Evolutionary conservation across 202 grass and related monocot genomes (phyloP).

Genomic region (Setaria viridis): DNA sequence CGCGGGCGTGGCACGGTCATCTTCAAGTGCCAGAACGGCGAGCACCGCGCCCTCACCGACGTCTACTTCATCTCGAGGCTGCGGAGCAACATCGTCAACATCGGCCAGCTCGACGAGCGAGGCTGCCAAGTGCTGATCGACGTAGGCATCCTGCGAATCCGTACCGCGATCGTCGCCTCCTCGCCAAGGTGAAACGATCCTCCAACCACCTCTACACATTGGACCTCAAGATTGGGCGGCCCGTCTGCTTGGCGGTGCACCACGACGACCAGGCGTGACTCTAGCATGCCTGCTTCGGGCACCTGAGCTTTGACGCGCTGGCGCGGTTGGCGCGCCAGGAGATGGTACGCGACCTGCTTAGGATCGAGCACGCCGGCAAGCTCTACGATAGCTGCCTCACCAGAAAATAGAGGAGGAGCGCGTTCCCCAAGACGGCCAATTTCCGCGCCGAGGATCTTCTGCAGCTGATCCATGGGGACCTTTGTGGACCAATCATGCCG

Average conservation of each 20-base stretch:
- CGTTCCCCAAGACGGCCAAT: background rate
- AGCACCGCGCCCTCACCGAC: background rate
- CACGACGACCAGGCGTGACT: background rate
- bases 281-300: too few species aligned
- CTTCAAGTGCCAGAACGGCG: background rate
- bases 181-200: too few species aligned
- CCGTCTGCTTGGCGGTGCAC: background rate
- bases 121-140: background rate
- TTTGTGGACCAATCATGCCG: background rate
- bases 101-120: background rate
- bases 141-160: background rate
- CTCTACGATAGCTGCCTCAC: background rate
- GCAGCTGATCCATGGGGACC: background rate
- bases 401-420: background rate
- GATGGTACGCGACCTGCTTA: background rate
- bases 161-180: too few species aligned
- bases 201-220: too few species aligned
- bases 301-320: background rate
- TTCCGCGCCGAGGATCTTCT: fast-evolving
- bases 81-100: background rate
- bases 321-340: background rate
- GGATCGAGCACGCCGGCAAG: background rate
- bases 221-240: fast-evolving
- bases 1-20: background rate
- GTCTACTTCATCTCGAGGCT: background rate